Conservation (phyloP, 2,329 filamentous ascomycete genomes). For the Alternaria alternata region DNA sequence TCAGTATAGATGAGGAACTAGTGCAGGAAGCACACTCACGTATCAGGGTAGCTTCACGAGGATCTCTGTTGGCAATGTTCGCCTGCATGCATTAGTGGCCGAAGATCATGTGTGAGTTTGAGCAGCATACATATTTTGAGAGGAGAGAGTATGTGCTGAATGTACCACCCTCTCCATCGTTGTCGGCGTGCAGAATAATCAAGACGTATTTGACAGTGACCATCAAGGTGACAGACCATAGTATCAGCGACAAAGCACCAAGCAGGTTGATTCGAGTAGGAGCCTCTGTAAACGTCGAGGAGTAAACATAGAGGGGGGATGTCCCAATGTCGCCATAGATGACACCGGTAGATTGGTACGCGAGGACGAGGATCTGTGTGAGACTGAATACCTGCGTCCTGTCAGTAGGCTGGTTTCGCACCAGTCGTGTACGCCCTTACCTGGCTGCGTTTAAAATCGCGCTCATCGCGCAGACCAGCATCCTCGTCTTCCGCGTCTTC, state of each 20-base stretch:
- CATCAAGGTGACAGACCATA: conserved; percentile 74
- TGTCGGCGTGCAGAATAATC: conserved; percentile 71
- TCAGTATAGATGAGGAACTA: conserved; percentile 7
- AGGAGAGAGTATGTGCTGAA: conserved; percentile 73
- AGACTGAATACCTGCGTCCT: conserved; percentile 37
- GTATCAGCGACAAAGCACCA: conserved; percentile 71
- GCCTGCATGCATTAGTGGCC: conserved; percentile 50
- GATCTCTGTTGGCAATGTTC: conserved; percentile 68
- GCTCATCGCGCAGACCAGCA: conserved; percentile 42
- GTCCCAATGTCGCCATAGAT: conserved; percentile 76
- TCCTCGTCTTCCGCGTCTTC: conserved; percentile 43
- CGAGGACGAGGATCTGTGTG: conserved; percentile 43
- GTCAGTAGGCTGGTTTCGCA: conserved; percentile 18
- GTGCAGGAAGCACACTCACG: conserved; percentile 39
- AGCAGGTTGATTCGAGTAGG: conserved; percentile 66
- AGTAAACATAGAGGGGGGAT: conserved; percentile 74
- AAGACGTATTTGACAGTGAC: conserved; percentile 74
- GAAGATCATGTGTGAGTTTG: background rate
- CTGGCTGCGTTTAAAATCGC: conserved; percentile 44
- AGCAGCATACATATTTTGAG: conserved; percentile 58
- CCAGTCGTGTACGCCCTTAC: conserved; percentile 18
- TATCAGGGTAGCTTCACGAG: conserved; percentile 63
- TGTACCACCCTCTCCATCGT: conserved; percentile 75
- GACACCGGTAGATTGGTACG: conserved; percentile 71
- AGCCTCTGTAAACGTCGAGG: conserved; percentile 67